Evolutionary conservation across 495 filamentous ascomycete species (phyloP).

Genomic region (Glonium stellatum): DNA sequence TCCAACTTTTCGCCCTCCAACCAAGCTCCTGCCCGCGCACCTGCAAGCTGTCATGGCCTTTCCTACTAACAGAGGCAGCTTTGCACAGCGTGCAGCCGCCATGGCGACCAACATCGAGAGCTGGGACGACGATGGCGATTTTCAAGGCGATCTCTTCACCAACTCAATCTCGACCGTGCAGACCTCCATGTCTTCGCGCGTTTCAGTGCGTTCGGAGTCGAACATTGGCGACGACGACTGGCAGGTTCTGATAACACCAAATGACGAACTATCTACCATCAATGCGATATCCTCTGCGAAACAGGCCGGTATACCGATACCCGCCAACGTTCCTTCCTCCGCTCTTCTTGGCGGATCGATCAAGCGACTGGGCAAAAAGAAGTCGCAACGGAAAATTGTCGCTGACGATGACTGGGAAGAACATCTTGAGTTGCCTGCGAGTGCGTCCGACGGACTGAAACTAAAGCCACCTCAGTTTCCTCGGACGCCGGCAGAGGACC

Average conservation of each 20-base stretch:
- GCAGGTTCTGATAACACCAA: constrained; percentile 68
- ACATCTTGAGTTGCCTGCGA: constrained; percentile 70
- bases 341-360: constrained; percentile 91
- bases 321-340: constrained; percentile 82
- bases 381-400: constrained; percentile 60
- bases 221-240: constrained; percentile 70
- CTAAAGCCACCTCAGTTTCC: constrained; percentile 45
- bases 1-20: constrained; percentile 2
- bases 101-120: constrained; percentile 48
- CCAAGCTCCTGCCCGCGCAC: neutral
- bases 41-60: constrained; percentile 19
- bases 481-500: constrained; percentile 42
- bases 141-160: constrained; percentile 61
- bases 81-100: constrained; percentile 24
- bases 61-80: constrained; percentile 22
- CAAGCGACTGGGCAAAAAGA: constrained; percentile 78
- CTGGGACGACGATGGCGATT: constrained; percentile 82
- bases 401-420: constrained; percentile 85
- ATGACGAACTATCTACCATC: constrained; percentile 70
- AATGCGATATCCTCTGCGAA: constrained; percentile 82
- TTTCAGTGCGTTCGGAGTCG: constrained; percentile 71
- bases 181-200: constrained; percentile 68
- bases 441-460: constrained; percentile 23
- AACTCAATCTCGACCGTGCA: constrained; percentile 58
- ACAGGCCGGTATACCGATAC: constrained; percentile 86